These are phyloP conservation scores for Pichia paraexigua DNA, from an alignment of 805 yeast genomes.

Conservation along the genomic window DNA sequence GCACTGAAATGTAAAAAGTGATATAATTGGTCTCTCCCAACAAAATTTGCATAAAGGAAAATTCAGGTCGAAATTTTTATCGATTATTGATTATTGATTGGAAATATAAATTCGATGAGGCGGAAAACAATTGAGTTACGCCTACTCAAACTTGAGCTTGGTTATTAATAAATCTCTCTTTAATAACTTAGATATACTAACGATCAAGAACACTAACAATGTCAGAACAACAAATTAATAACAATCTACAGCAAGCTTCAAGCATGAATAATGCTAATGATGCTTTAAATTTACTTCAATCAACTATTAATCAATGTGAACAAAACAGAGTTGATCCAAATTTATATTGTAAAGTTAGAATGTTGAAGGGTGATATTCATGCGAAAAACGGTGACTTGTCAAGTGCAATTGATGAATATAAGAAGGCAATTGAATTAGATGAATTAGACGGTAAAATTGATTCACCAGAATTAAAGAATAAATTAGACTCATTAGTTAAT, in stretches of 20 bases:
- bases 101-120: too few species aligned
- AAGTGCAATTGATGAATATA: slow-evolving; percentile 23
- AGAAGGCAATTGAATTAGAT: slow-evolving; percentile 25
- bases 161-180: too few species aligned
- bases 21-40: too few species aligned
- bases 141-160: too few species aligned
- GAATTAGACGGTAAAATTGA: slow-evolving; percentile 26
- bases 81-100: too few species aligned
- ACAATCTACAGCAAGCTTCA: slow-evolving; percentile 16
- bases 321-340: slow-evolving; percentile 21
- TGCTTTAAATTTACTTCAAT: slow-evolving; percentile 1
- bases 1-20: too few species aligned
- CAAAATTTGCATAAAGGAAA: too few species aligned
- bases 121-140: too few species aligned
- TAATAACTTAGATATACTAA: too few species aligned
- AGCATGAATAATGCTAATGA: slow-evolving; percentile 8
- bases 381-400: slow-evolving; percentile 18
- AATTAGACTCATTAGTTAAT: slow-evolving; percentile 18
- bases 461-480: slow-evolving; percentile 26
- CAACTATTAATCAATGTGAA: slow-evolving; percentile 9
- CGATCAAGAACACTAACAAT: not conserved
- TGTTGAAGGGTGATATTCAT: slow-evolving; percentile 23
- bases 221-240: slow-evolving; percentile 15
- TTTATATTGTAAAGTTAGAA: slow-evolving; percentile 26
- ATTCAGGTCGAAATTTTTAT: too few species aligned